These are phyloP conservation scores for Dioszegia aurantiaca DNA, from an alignment of 768 basidiomycete species.

Conservation along the genomic window DNA sequence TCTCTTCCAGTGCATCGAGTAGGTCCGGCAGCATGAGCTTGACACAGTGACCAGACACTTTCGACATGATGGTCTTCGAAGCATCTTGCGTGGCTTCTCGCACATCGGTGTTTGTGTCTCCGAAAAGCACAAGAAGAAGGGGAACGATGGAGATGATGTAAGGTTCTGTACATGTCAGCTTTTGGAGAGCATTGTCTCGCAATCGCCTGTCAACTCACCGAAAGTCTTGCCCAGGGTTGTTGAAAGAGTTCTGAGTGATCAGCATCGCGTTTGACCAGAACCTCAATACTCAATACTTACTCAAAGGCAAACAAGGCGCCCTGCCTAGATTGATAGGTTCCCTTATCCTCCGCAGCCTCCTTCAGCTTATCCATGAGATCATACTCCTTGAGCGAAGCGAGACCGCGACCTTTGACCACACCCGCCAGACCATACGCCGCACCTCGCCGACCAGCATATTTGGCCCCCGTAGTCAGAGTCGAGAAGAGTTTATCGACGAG, in stretches of 20 bases:
- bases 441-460: slow-evolving; percentile 92
- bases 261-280: background rate
- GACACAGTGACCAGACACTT: slow-evolving; percentile 83
- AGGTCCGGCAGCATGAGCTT: slow-evolving; percentile 90
- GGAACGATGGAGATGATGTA: slow-evolving; percentile 61
- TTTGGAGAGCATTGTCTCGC: too few species aligned
- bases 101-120: slow-evolving; percentile 80
- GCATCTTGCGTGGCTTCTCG: slow-evolving; percentile 92
- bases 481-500: slow-evolving; percentile 75
- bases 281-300: slow-evolving; percentile 16
- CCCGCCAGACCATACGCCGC: slow-evolving; percentile 96
- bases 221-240: slow-evolving; percentile 81
- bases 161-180: slow-evolving; percentile 6
- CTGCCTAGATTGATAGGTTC: slow-evolving; percentile 78
- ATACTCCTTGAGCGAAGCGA: slow-evolving; percentile 79
- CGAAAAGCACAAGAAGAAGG: slow-evolving; percentile 75
- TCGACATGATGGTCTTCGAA: slow-evolving; percentile 88
- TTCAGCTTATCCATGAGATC: slow-evolving; percentile 70
- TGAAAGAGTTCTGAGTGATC: slow-evolving; percentile 62
- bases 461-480: slow-evolving; percentile 71
- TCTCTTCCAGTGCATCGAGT: slow-evolving; percentile 87
- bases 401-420: slow-evolving; percentile 83
- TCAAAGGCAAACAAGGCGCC: slow-evolving; percentile 95
- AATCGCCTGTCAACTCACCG: slow-evolving; percentile 48
- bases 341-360: slow-evolving; percentile 81